Conservation (phyloP, 208 protist species). For the Phytomonas sp. region DNA sequence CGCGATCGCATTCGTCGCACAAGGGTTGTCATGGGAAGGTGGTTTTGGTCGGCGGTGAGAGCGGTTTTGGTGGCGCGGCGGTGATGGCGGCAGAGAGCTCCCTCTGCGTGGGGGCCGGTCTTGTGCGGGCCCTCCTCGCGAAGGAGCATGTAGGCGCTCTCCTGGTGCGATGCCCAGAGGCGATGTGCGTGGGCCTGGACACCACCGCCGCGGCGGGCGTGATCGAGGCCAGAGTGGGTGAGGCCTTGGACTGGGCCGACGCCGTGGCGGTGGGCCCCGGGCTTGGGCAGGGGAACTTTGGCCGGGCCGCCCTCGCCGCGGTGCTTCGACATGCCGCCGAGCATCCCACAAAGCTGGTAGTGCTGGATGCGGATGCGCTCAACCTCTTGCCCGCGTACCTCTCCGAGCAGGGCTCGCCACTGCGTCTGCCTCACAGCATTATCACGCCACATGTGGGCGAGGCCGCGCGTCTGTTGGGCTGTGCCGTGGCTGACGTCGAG, state of each 20-base stretch:
- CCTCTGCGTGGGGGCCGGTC: constrained; percentile 42
- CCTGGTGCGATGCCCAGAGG: constrained; percentile 69
- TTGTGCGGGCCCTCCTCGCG: constrained; percentile 56
- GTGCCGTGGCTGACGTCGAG: constrained; percentile 56
- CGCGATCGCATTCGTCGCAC: constrained; percentile 29
- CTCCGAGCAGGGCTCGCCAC: background rate
- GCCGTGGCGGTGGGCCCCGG: constrained; percentile 61
- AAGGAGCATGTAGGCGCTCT: constrained; percentile 46
- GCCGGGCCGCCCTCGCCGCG: constrained; percentile 12
- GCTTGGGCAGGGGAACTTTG: constrained; percentile 37
- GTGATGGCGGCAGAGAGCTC: constrained; percentile 73
- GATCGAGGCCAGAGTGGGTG: constrained; percentile 15
- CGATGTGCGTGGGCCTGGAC: constrained; percentile 34
- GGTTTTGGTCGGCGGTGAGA: constrained; percentile 60
- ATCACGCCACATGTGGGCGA: constrained; percentile 79
- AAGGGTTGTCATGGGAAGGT: constrained; percentile 67
- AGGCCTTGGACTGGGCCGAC: constrained; percentile 41
- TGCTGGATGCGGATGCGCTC: constrained; percentile 73
- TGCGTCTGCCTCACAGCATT: constrained; percentile 34
- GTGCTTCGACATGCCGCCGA: constrained; percentile 24
- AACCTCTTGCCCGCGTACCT: constrained; percentile 28
- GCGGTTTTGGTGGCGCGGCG: constrained; percentile 63
- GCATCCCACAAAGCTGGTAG: constrained; percentile 33
- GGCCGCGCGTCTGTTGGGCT: constrained; percentile 53
- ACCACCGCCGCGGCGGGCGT: background rate